A percentile compares a stretch with the other conserved stretches of the same genome.
Conservation (phyloP, 805 yeast genomes). For the Kuraishia ogatae region DNA sequence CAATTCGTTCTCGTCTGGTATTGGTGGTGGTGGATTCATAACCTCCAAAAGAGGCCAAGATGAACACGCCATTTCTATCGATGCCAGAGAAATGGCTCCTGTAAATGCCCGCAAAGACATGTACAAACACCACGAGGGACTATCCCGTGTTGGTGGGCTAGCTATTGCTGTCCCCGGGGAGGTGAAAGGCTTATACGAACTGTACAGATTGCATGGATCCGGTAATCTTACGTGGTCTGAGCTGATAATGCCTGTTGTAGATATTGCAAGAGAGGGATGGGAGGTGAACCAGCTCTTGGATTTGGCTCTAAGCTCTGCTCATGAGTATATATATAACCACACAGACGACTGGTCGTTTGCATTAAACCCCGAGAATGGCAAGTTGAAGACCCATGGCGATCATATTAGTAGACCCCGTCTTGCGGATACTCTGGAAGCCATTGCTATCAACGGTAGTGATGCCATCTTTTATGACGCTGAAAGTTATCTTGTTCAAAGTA, state of each 20-base stretch:
- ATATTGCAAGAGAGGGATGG: conserved; percentile 61
- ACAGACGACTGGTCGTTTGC: conserved; percentile 50
- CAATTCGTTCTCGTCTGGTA: conserved; percentile 78
- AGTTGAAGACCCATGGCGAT: conserved; percentile 45
- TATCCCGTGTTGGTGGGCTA: conserved; percentile 73
- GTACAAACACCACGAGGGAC: conserved; percentile 40
- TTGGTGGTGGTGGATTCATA: conserved; percentile 93
- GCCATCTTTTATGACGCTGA: conserved; percentile 78
- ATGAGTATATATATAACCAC: conserved; percentile 20
- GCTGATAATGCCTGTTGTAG: conserved; percentile 66
- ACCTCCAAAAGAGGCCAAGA: conserved; percentile 31
- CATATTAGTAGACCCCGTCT: conserved; percentile 45
- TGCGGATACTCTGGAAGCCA: conserved; percentile 56
- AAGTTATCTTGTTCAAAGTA: conserved; percentile 59
- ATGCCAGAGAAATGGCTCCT: conserved; percentile 90
- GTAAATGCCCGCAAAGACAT: conserved; percentile 48
- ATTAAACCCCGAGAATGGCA: conserved; percentile 18
- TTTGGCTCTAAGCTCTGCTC: conserved; percentile 29
- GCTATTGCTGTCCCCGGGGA: conserved; percentile 92
- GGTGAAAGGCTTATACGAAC: conserved; percentile 65
- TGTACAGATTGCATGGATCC: conserved; percentile 55
- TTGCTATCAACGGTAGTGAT: conserved; percentile 72
- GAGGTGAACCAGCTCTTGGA: conserved; percentile 34
- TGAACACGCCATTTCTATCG: conserved; percentile 52
- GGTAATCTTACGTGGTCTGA: conserved; percentile 68